Percentiles rank a stretch among this genome's conserved stretches.
Evolutionary conservation across 768 basidiomycete genomes (phyloP).

Genomic region (Suillus bovinus): DNA sequence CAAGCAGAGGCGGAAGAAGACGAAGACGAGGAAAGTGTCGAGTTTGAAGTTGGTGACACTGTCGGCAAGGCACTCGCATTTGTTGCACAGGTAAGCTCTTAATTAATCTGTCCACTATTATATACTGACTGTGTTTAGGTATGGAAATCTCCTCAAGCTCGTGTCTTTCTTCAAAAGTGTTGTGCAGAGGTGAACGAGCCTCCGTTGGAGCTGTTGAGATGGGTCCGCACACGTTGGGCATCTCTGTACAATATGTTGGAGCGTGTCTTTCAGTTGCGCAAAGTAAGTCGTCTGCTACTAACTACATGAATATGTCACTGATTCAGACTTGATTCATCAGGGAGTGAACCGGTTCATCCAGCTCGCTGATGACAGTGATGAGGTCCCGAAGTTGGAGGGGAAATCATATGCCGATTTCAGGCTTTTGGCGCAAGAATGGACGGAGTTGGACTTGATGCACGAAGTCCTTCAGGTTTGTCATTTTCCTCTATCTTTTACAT

Average conservation of each 20-base stretch:
- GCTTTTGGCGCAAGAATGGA: too few relatives aligned
- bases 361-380: conserved; percentile 24
- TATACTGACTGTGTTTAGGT: not conserved
- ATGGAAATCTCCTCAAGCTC: not conserved
- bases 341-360: conserved; percentile 7
- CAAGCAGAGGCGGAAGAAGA: too few relatives aligned
- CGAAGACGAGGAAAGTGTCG: too few relatives aligned
- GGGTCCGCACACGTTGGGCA: not conserved
- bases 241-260: not conserved
- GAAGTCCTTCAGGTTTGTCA: too few relatives aligned
- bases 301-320: not conserved
- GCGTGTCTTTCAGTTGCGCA: not conserved
- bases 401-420: too few relatives aligned
- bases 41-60: not conserved
- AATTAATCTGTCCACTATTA: too few relatives aligned
- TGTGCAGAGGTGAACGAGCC: not conserved
- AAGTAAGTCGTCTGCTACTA: not conserved
- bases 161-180: not conserved
- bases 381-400: too few relatives aligned
- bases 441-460: too few relatives aligned
- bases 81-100: not conserved
- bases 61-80: not conserved
- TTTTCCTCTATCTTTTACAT: too few relatives aligned
- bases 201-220: not conserved
- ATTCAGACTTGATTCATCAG: not conserved